Evolutionary conservation across 768 basidiomycete species (phyloP), one percentile per base, ranked within the genome.

Genomic region (Pisolithus marmoratus): DNA sequence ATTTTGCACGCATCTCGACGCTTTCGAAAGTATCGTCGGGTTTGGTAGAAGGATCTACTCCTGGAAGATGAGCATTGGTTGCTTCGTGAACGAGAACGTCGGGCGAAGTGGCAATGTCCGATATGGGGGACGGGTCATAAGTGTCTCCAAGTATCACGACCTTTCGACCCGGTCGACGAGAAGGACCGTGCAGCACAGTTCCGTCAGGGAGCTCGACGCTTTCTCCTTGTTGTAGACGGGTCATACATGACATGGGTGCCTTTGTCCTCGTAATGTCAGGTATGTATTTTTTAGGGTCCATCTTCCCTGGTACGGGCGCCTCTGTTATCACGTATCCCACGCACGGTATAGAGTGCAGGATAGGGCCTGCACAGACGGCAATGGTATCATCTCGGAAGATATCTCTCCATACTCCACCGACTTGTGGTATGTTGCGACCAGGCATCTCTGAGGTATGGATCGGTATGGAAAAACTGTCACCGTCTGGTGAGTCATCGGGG

Each of bases 61-160:
- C 79, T 2, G 83, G 84, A 4, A 96, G 70, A 69, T 87, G 81
- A 2, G 91, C 88, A 62, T 94, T 95, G 8, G 92, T 95, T 9
- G 89, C 87, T 69, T 96, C 93, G 60, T 96, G 93, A 27, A 95
- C 74, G 26, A 94, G 70, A 40, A 94, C 56, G 55, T 91, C 86
- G 27, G 85, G 79, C 49, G 80, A 81, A 63, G 68, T 64, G 19
- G 87, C 87, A 8, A 91, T 65, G 8, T 71, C 67, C 20, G 71
- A 72, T 36, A 88, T 84, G 4, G 79, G 72, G n/a, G 82, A 83
- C 5, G 87, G 86, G 65, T 95, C 83, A 62, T 77, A 84, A 5
- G 91, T 93, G 59, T 94, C 94, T 0, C 93, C 93, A 34, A 94
- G 74, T 52, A 96, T 81, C 27, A 81, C 84, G 22, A 95, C 58